Evolutionary conservation across 768 basidiomycete species (phyloP), one percentile per base, ranked within the genome.

Genomic region (Amanita exitialis): DNA sequence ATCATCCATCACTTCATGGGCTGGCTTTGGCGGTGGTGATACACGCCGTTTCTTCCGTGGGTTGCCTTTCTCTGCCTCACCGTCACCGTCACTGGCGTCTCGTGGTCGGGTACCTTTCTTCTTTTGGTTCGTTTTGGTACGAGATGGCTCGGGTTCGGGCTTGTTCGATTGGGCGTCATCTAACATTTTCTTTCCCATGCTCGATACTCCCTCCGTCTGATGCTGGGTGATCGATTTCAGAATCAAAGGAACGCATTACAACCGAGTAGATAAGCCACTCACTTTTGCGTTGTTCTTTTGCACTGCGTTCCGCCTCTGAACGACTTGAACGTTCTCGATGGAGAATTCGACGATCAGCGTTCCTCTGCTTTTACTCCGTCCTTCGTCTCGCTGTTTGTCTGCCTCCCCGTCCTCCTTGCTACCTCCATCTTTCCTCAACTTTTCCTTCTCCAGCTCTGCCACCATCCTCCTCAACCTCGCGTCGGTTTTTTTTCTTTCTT

Each of bases 251-350:
- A 32, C 12, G 4, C 13, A 32, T 32, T 13, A 13, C 13, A 9
- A 32, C 12, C 0, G 10, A 28, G 27, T 8, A 28, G 2, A 28
- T 12, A 12, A 12, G 30, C 30, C 10, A 32, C 32, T 32, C 32
- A 71, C 65, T 49, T 47, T 58, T 38, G 54, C 50, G 45, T 67
- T 72, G 39, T 68, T 73, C 47, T 72, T 68, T 54, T 72, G 75
- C 49, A 71, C 72, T 1, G 79, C 76, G 35, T 75, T 73, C 59
- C 92, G 73, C 51, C 90, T 72, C 56, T 86, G 86, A 35, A 93
- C 83, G 27, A 94, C 90, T 66, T 92, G 87, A 16, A 90, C 71
- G 60, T 97, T 97, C 70, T 97, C 93, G 46, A 97, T 91, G 36
- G 91, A 93, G 66, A 96, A 96, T 68, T 98, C 94, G n/a, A 92